Percentiles rank a stretch among this genome's conserved stretches.
Conservation (phyloP, 768 basidiomycete species). For the Suillus placidus region DNA sequence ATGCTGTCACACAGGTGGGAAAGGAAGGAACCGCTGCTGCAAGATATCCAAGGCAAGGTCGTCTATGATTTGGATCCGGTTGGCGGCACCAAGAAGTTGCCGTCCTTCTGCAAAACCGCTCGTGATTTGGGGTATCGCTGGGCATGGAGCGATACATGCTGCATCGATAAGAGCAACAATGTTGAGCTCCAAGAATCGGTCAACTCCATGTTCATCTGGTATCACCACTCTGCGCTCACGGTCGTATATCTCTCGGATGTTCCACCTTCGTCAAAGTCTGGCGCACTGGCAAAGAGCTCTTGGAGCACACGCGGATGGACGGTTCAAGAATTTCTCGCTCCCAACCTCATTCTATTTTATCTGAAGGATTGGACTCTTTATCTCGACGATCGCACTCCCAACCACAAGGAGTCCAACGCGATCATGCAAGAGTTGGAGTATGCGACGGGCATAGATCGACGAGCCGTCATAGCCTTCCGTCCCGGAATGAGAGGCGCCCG, state of each 20-base stretch:
- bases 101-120: background rate
- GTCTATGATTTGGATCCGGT: background rate
- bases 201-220: background rate
- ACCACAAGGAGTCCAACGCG: background rate
- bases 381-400: background rate
- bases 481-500: background rate
- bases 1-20: background rate
- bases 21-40: background rate
- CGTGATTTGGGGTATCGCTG: background rate
- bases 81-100: background rate
- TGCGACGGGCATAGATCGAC: background rate
- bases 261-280: background rate
- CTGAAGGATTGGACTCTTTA: background rate
- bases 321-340: background rate
- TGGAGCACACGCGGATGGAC: background rate
- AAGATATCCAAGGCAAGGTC: background rate
- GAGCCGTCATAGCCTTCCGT: background rate
- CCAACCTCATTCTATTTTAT: background rate
- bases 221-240: background rate
- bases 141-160: background rate
- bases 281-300: background rate
- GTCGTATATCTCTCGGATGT: background rate
- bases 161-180: background rate
- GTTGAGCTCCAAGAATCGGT: background rate
- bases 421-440: background rate